These are phyloP conservation scores for Piper longum DNA, from an alignment of 164 flowering plant genomes.

Conservation along the genomic window DNA sequence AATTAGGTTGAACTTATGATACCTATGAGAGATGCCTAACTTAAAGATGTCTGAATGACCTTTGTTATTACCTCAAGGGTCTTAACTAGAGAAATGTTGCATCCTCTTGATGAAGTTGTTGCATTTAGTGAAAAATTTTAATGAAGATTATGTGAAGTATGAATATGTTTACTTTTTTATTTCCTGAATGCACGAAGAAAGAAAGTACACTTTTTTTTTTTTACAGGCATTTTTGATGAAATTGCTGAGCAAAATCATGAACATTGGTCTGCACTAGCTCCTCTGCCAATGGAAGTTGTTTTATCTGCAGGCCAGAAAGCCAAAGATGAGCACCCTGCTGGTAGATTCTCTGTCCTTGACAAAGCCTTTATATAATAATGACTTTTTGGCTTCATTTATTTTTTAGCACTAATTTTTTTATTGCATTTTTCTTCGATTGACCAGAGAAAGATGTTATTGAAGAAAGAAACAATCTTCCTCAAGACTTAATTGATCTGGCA, in stretches of 20 bases:
- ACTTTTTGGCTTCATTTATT: neutral
- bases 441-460: constrained; percentile 29
- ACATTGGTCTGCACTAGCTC: constrained; percentile 83
- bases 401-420: neutral
- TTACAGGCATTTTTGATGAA: constrained; percentile 65
- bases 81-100: no score
- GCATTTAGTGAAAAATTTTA: no score
- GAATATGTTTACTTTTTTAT: no score
- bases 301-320: constrained; percentile 76
- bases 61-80: no score
- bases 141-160: no score
- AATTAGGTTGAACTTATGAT: no score
- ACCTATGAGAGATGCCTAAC: no score
- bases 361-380: no score
- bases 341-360: constrained; percentile 11
- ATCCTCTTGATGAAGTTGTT: no score
- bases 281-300: constrained; percentile 71
- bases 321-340: constrained; percentile 35
- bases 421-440: constrained; percentile 1
- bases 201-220: no score
- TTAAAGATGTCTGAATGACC: no score
- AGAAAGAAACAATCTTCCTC: constrained; percentile 27
- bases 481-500: constrained; percentile 28
- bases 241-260: constrained; percentile 50
- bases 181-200: no score